A percentile compares a stretch with the other conserved stretches of the same genome.
These are phyloP conservation scores for Curvularia spicifera DNA, from an alignment of 2,329 filamentous ascomycete genomes.

Conservation along the genomic window DNA sequence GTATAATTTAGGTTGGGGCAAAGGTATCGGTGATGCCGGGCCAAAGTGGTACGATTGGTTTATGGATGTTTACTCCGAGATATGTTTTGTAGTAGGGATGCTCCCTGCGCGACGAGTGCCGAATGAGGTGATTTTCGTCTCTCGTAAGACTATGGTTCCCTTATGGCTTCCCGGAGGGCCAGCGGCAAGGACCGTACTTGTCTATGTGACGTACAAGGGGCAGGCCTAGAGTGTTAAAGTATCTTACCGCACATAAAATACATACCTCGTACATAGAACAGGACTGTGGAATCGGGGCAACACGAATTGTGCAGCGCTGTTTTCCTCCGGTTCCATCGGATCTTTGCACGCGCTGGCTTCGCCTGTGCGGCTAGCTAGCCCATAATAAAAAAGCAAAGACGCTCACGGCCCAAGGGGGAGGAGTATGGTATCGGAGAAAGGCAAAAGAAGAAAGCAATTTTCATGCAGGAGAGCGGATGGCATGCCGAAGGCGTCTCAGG, in stretches of 20 bases:
- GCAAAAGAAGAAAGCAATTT: neutral
- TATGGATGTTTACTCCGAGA: too few species aligned
- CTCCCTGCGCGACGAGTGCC: neutral
- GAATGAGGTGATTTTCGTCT: too few species aligned
- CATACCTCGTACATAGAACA: too few species aligned
- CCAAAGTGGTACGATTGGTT: neutral
- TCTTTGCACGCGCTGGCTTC: neutral
- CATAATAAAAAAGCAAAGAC: neutral
- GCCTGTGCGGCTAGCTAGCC: neutral
- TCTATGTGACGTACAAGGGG: neutral
- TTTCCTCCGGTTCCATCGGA: neutral
- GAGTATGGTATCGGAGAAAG: neutral
- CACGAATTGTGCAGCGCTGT: neutral
- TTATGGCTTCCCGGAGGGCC: too few species aligned
- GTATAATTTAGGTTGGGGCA: neutral
- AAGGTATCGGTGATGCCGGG: neutral
- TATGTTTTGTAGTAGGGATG: neutral
- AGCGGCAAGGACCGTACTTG: neutral
- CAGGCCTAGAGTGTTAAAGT: too few species aligned
- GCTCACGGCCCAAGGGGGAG: neutral
- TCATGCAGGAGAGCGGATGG: conserved; percentile 16
- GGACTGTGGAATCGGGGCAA: neutral
- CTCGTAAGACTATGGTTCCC: too few species aligned
- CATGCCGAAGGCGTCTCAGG: conserved; percentile 10
- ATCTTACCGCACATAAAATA: too few species aligned